These are phyloP conservation scores for Fusarium proliferatum DNA, from an alignment of 2,329 filamentous ascomycete genomes.

Conservation along the genomic window DNA sequence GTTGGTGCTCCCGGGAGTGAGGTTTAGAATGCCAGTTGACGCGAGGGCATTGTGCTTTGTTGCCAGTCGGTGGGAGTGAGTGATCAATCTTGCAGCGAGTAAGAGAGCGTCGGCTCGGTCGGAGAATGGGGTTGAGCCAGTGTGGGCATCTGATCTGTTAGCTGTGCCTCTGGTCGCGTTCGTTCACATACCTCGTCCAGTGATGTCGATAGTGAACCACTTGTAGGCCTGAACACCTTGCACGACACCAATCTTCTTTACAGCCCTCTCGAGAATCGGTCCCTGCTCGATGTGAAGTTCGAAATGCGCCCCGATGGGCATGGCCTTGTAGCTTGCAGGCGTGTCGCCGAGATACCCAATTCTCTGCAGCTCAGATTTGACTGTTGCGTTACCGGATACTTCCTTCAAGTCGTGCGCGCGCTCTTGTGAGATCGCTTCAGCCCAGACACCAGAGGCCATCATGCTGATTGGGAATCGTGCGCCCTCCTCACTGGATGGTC, in stretches of 20 bases:
- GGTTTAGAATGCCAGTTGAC: slow-evolving; percentile 45
- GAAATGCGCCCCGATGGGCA: slow-evolving; percentile 79
- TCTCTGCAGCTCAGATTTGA: slow-evolving; percentile 67
- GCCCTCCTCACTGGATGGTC: slow-evolving; percentile 74
- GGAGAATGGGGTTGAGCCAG: slow-evolving; percentile 45
- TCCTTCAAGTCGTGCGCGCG: slow-evolving; percentile 72
- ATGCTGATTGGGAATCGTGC: slow-evolving; percentile 82
- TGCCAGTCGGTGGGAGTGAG: slow-evolving; percentile 42
- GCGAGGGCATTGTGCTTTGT: slow-evolving; percentile 40
- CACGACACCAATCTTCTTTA: slow-evolving; percentile 32
- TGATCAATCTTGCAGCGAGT: slow-evolving; percentile 45
- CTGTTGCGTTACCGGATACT: slow-evolving; percentile 51
- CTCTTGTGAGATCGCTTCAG: slow-evolving; percentile 71
- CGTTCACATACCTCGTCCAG: slow-evolving; percentile 35
- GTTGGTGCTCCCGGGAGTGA: slow-evolving; percentile 71
- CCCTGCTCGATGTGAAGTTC: slow-evolving; percentile 85
- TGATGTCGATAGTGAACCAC: slow-evolving; percentile 43
- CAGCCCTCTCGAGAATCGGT: slow-evolving; percentile 33
- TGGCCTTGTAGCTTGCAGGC: slow-evolving; percentile 33
- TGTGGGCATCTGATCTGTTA: slow-evolving; percentile 48
- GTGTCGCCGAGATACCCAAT: slow-evolving; percentile 75
- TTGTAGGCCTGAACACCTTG: slow-evolving; percentile 44
- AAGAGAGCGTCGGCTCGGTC: slow-evolving; percentile 48
- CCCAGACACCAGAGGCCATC: slow-evolving; percentile 81
- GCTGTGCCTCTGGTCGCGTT: rapidly evolving